Evolutionary conservation across 2,329 filamentous ascomycete genomes (phyloP).

Genomic region (Alternaria sp.): DNA sequence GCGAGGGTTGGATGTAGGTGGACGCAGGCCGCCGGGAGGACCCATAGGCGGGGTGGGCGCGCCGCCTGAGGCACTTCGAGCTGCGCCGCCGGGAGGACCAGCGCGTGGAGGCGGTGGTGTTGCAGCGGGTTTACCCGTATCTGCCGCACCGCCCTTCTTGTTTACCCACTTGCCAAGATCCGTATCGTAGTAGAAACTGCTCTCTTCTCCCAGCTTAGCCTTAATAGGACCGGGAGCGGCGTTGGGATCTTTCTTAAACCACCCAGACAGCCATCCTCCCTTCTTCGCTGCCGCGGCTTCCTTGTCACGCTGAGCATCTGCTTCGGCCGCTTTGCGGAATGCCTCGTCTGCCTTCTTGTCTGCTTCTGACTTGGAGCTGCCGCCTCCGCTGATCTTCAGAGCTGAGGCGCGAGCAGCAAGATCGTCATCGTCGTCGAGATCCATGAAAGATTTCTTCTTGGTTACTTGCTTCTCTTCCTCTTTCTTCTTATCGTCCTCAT

Average conservation of each 20-base stretch:
- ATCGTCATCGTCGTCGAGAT: constrained; percentile 80
- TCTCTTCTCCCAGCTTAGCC: constrained; percentile 94
- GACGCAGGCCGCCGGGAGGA: constrained; percentile 24
- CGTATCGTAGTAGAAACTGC: constrained; percentile 90
- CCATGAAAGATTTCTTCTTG: constrained; percentile 78
- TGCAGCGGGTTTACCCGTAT: constrained; percentile 63
- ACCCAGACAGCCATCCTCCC: constrained; percentile 83
- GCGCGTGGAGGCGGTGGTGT: constrained; percentile 82
- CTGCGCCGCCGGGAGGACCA: constrained; percentile 52
- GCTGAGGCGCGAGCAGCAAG: constrained; percentile 62
- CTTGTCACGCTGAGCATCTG: constrained; percentile 67
- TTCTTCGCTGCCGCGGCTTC: constrained; percentile 56
- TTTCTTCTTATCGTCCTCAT: constrained; percentile 55
- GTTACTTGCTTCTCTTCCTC: constrained; percentile 55
- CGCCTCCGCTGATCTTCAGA: constrained; percentile 49
- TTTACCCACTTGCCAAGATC: constrained; percentile 99
- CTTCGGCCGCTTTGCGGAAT: constrained; percentile 82
- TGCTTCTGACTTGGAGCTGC: constrained; percentile 45
- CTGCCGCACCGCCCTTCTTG: constrained; percentile 78
- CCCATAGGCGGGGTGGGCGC: constrained; percentile 27
- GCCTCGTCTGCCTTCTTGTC: constrained; percentile 85
- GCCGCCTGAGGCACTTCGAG: constrained; percentile 58
- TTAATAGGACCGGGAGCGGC: constrained; percentile 73
- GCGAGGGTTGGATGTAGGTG: constrained; percentile 33
- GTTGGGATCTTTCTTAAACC: constrained; percentile 80